These are phyloP conservation scores for Lathyrus sativus DNA, from an alignment of 306 rosid species.

Conservation along the genomic window DNA sequence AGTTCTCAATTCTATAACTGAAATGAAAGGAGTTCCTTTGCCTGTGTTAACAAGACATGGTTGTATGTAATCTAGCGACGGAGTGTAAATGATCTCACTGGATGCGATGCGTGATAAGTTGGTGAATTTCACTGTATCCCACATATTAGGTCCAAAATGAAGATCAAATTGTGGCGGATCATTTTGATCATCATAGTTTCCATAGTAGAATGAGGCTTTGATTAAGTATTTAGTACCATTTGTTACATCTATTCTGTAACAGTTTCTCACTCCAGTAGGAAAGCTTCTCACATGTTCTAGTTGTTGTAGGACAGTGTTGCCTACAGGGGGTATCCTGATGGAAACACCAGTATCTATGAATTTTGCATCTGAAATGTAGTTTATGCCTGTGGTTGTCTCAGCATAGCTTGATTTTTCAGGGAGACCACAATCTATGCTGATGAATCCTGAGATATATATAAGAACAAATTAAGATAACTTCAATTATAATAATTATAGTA, in stretches of 20 bases:
- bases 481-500: too few species aligned
- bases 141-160: slow-evolving; percentile 45
- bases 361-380: slow-evolving; percentile 53
- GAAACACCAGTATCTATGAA: slow-evolving; percentile 45
- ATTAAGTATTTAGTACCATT: slow-evolving; percentile 45
- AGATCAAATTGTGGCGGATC: slow-evolving; percentile 50
- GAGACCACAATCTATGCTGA: slow-evolving; percentile 59
- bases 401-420: slow-evolving; percentile 37
- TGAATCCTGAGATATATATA: slow-evolving; percentile 47
- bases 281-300: slow-evolving; percentile 48
- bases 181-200: slow-evolving; percentile 48
- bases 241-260: slow-evolving; percentile 51
- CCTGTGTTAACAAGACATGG: slow-evolving; percentile 54
- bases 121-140: slow-evolving; percentile 28
- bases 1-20: slow-evolving; percentile 52
- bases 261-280: slow-evolving; percentile 58
- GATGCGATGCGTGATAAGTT: background rate
- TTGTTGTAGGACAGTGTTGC: too few species aligned
- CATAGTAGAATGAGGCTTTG: slow-evolving; percentile 46
- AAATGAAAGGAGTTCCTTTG: slow-evolving; percentile 51
- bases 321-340: slow-evolving; percentile 6
- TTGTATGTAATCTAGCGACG: slow-evolving; percentile 36
- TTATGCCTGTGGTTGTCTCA: slow-evolving; percentile 34
- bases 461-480: too few species aligned
- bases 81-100: slow-evolving; percentile 48